These are phyloP conservation scores for Fusarium piperis DNA, from an alignment of 2,329 filamentous ascomycete genomes.

Conservation along the genomic window DNA sequence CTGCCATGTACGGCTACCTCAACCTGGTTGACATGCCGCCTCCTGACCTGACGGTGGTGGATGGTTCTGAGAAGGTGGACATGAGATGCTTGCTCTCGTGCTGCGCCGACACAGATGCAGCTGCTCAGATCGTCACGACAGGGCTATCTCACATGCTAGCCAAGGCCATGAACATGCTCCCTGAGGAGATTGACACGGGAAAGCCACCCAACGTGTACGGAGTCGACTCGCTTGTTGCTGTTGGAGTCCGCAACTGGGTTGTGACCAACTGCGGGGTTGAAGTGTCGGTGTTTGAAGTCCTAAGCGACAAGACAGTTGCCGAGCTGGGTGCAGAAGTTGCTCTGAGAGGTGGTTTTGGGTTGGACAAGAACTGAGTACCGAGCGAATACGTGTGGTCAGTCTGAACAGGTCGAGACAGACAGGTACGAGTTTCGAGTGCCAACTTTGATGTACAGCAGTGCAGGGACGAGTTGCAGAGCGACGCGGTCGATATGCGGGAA, in stretches of 20 bases:
- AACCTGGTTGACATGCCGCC: constrained; percentile 58
- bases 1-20: constrained; percentile 59
- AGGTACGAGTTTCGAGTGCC: background rate
- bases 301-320: constrained; percentile 54
- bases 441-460: background rate
- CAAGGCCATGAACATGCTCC: constrained; percentile 56
- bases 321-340: constrained; percentile 52
- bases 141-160: constrained; percentile 54
- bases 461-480: background rate
- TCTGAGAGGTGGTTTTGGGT: constrained; percentile 44
- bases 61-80: constrained; percentile 30
- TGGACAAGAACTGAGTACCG: constrained; percentile 11
- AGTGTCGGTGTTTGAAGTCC: constrained; percentile 59
- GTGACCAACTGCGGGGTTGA: constrained; percentile 55
- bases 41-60: constrained; percentile 37
- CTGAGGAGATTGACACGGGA: constrained; percentile 55
- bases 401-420: background rate
- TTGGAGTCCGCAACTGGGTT: constrained; percentile 64
- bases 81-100: constrained; percentile 48
- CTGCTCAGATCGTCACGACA: constrained; percentile 47
- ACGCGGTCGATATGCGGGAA: background rate
- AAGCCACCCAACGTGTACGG: constrained; percentile 57
- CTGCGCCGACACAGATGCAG: constrained; percentile 42
- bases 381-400: background rate
- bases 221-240: constrained; percentile 62